Percentiles rank a stretch among this genome's conserved stretches.
phyloP scores from a whole-genome alignment of 2,329 filamentous ascomycete species.

The Periconia sp. region DNA sequence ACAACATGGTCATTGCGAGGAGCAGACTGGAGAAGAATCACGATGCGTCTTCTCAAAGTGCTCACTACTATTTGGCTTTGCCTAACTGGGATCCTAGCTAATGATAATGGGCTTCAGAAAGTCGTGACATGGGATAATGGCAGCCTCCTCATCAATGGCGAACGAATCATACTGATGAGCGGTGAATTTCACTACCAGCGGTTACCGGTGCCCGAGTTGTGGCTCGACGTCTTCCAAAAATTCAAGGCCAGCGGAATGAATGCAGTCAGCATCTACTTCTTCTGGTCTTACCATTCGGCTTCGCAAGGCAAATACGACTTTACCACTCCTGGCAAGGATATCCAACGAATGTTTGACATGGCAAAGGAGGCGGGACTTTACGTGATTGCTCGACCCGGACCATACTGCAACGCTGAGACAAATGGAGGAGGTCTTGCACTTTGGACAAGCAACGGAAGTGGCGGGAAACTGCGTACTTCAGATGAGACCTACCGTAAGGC shows the following conservation, averaged over 20 bases:
- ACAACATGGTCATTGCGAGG: background rate
- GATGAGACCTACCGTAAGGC: slow-evolving; percentile 52
- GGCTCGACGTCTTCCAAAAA: slow-evolving; percentile 62
- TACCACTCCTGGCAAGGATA: slow-evolving; percentile 56
- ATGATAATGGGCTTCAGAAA: slow-evolving; percentile 34
- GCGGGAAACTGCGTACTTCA: slow-evolving; percentile 52
- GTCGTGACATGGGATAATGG: slow-evolving; percentile 60
- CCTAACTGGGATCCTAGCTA: slow-evolving; percentile 19
- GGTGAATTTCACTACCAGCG: slow-evolving; percentile 62
- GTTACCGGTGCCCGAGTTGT: slow-evolving; percentile 61
- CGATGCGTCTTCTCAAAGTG: slow-evolving; percentile 2
- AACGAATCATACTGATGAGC: slow-evolving; percentile 55
- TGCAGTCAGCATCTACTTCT: slow-evolving; percentile 57
- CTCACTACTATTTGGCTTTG: slow-evolving; percentile 2
- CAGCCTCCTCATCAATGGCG: slow-evolving; percentile 57
- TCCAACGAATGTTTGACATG: slow-evolving; percentile 58
- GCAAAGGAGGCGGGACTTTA: slow-evolving; percentile 60
- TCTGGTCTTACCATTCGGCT: slow-evolving; percentile 58
- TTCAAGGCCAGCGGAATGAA: slow-evolving; percentile 61
- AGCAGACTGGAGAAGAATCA: background rate
- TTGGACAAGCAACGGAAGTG: slow-evolving; percentile 56
- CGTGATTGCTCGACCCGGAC: slow-evolving; percentile 58
- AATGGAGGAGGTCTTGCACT: slow-evolving; percentile 55
- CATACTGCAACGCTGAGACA: slow-evolving; percentile 60
- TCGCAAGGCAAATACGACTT: slow-evolving; percentile 58